These are phyloP conservation scores for Vinca minor DNA, from an alignment of 257 asterid species.

Conservation along the genomic window DNA sequence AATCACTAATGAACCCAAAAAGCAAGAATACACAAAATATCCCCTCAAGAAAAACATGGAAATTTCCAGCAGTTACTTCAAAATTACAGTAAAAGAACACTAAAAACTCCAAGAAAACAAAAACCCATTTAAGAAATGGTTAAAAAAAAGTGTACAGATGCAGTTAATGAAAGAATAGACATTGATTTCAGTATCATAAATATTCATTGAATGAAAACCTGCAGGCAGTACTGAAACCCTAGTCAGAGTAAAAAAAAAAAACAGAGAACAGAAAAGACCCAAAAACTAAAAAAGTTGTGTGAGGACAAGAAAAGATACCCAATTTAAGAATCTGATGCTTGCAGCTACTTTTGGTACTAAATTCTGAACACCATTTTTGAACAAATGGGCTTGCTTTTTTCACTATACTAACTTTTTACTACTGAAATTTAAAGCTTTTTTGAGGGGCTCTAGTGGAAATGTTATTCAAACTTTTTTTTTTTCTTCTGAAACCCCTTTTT, in stretches of 20 bases:
- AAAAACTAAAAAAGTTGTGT: constrained; percentile 28
- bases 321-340: constrained; percentile 24
- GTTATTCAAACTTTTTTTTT: too few species aligned
- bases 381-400: too few species aligned
- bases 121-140: constrained; percentile 22
- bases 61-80: constrained; percentile 18
- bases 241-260: too few species aligned
- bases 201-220: constrained; percentile 22
- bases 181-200: constrained; percentile 25
- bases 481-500: too few species aligned
- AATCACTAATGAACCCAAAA: constrained; percentile 7
- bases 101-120: constrained; percentile 19
- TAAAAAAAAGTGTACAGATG: constrained; percentile 9
- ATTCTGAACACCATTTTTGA: constrained; percentile 17
- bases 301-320: constrained; percentile 29
- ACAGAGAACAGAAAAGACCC: too few species aligned
- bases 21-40: constrained; percentile 11
- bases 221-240: constrained; percentile 13
- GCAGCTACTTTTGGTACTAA: constrained; percentile 24
- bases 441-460: too few species aligned
- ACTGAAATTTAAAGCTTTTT: too few species aligned
- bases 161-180: constrained; percentile 23
- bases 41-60: constrained; percentile 13
- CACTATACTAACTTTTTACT: too few species aligned
- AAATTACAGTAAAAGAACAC: constrained; percentile 15